A percentile compares a stretch with the other conserved stretches of the same genome.
phyloP scores from a whole-genome alignment of 129 eudicot species.

The Apium graveolens region DNA sequence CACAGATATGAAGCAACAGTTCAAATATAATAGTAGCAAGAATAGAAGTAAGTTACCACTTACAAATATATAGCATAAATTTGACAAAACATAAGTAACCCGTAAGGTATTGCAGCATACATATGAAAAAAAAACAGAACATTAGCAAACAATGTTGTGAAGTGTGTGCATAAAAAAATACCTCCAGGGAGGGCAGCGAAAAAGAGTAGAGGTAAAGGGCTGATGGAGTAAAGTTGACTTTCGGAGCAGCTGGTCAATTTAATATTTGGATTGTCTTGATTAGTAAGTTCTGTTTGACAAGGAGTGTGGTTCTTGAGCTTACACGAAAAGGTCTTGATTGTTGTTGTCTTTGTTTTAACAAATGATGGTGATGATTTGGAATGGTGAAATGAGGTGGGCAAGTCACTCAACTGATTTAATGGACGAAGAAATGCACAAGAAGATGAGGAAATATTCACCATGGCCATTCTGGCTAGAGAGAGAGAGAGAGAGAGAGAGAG shows the following conservation, averaged over 20 bases:
- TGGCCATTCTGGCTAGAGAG: constrained; percentile 29
- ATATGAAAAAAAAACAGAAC: background rate
- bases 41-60: background rate
- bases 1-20: background rate
- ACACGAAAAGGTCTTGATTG: constrained; percentile 14
- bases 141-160: background rate
- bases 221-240: constrained; percentile 51
- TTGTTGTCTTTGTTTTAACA: constrained; percentile 14
- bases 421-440: background rate
- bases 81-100: background rate
- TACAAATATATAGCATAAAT: background rate
- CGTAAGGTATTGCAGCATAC: background rate
- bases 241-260: constrained; percentile 19
- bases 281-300: constrained; percentile 1
- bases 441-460: constrained; percentile 34
- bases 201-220: constrained; percentile 58
- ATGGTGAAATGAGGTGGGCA: background rate
- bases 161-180: constrained; percentile 11
- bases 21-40: background rate
- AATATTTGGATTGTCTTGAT: constrained; percentile 9
- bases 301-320: constrained; percentile 18
- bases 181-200: constrained; percentile 98
- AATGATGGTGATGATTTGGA: background rate
- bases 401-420: background rate
- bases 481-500: too few species aligned